Evolutionary conservation across 2,329 filamentous ascomycete species (phyloP), one percentile per base, ranked within the genome.

Genomic region (Penicillium hordei): DNA sequence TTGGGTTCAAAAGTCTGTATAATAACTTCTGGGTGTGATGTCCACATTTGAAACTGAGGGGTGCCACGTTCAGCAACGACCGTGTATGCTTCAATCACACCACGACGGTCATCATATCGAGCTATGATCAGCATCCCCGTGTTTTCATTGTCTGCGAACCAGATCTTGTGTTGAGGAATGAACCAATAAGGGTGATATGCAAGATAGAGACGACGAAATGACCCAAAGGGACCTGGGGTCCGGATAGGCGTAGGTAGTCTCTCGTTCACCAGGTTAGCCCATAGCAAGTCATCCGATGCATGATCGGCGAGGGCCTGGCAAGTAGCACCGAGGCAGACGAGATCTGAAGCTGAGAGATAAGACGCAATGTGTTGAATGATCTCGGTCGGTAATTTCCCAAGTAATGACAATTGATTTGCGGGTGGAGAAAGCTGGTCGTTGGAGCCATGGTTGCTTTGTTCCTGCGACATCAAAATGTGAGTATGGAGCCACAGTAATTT

Each of bases 121-220:
- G 83, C 82, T 39, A 96, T 69, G 27, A 96, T 81, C 42, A 96
- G 74, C 70, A 89, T 89, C 0, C 93, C 93, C 1, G 83, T 87
- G 48, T 91, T 81, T 31, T 87, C 83, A 2, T 80, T 82, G 72
- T 96, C 91, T 58, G 86, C 84, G 69, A 96, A 93, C 93, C 93
- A 97, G 62, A 97, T 79, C 73, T 90, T 93, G 70, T 90, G 81
- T 51, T 84, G 86, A 0, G 90, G 82, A 1, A 97, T 79, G 68
- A 96, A 96, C 93, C 93, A 97, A 66, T 88, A 86, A 0, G 89
- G 88, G 62, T 94, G 83, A 70, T 94, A 89, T 21, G 86, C 82
- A 42, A 82, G 78, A 71, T 89, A 96, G 2, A 96, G 83, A 27
- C 89, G 82, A 57, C 84, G 85, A 74, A 87, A 96, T 25, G 81